Evolutionary conservation across 225 moss, liverwort and hornwort genomes (phyloP).

Genomic region (Polytrichum commune): DNA sequence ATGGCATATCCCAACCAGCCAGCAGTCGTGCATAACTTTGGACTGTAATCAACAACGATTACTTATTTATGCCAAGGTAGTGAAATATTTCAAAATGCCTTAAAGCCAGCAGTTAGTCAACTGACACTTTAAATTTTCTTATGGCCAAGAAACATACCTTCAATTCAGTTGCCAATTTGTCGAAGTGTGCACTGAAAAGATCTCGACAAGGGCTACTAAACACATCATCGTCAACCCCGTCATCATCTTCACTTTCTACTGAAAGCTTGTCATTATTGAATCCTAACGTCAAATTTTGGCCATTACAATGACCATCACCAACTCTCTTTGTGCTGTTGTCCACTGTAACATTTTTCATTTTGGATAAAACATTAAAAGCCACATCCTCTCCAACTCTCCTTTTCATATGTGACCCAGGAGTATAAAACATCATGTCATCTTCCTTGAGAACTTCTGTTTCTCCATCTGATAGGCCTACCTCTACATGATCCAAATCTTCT

Average conservation of each 20-base stretch:
- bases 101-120: too few relatives aligned
- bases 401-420: conserved; percentile 21
- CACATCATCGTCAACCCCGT: conserved; percentile 39
- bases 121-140: too few relatives aligned
- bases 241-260: conserved; percentile 41
- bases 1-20: too few relatives aligned
- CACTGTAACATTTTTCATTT: conserved; percentile 21
- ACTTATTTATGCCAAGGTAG: too few relatives aligned
- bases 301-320: conserved; percentile 14
- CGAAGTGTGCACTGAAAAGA: conserved; percentile 57
- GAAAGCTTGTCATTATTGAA: conserved; percentile 24
- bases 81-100: too few relatives aligned
- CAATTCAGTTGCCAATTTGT: conserved; percentile 51
- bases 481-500: conserved; percentile 45
- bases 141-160: conserved; percentile 19
- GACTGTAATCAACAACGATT: too few relatives aligned
- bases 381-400: conserved; percentile 27
- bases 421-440: conserved; percentile 13
- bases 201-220: conserved; percentile 37
- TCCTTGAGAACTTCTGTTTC: conserved; percentile 29
- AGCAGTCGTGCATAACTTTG: too few relatives aligned
- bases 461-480: conserved; percentile 39
- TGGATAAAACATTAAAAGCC: conserved; percentile 34
- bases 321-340: conserved; percentile 17
- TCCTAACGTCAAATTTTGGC: conserved; percentile 5